Percentiles rank a stretch among this genome's conserved stretches.
phyloP scores from a whole-genome alignment of 371 early-diverging fungal genomes.

The Mortierella sp. region DNA sequence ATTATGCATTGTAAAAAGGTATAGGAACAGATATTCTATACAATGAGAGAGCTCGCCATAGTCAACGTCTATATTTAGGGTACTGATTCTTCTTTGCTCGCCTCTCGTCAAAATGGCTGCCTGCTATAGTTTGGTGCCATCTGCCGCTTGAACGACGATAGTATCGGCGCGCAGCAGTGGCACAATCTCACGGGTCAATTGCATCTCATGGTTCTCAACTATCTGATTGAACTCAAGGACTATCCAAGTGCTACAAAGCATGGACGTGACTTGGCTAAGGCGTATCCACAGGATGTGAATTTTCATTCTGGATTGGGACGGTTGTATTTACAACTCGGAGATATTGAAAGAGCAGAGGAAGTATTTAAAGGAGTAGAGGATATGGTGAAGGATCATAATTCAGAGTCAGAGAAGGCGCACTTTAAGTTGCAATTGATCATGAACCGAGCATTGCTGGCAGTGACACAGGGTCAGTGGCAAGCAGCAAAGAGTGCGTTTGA shows the following conservation, averaged over 20 bases:
- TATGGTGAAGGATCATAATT: constrained; percentile 13
- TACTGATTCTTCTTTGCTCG: neutral
- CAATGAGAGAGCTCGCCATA: no score
- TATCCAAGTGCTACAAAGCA: constrained; percentile 61
- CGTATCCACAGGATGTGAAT: constrained; percentile 59
- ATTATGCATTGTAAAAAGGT: constrained; percentile 68
- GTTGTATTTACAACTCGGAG: constrained; percentile 71
- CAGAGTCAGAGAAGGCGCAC: constrained; percentile 28
- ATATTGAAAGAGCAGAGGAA: constrained; percentile 59
- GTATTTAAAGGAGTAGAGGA: constrained; percentile 60
- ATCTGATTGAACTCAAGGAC: constrained; percentile 63
- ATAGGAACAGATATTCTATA: neutral
- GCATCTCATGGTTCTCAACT: constrained; percentile 66
- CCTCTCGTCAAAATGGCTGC: neutral
- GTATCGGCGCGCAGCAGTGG: constrained; percentile 59
- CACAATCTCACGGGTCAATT: constrained; percentile 63
- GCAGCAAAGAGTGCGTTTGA: constrained; percentile 62
- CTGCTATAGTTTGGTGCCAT: constrained; percentile 40
- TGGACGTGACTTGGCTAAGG: constrained; percentile 43
- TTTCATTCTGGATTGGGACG: constrained; percentile 66
- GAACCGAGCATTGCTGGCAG: constrained; percentile 64
- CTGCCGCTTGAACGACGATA: constrained; percentile 30
- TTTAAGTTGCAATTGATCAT: constrained; percentile 59
- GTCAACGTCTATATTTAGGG: neutral
- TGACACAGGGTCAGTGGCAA: constrained; percentile 69